Evolutionary conservation across 2,329 filamentous ascomycete species (phyloP).

Genomic region (Arthrobotrys megalospora): DNA sequence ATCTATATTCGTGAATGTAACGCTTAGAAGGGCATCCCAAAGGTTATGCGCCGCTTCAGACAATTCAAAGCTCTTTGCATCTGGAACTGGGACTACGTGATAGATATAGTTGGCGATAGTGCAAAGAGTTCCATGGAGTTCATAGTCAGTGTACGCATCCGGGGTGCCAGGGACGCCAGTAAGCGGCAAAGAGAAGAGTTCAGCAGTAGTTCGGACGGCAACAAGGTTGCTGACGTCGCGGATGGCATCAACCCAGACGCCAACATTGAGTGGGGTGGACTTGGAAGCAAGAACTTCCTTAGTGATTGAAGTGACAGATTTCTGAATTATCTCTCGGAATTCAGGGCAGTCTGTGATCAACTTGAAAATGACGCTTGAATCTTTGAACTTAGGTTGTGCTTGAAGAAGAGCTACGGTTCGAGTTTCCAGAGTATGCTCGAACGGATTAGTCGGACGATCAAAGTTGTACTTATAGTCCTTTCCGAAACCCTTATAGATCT

Average conservation of each 20-base stretch:
- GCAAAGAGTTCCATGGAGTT: constrained; percentile 50
- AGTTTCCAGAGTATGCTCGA: constrained; percentile 30
- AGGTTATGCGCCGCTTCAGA: constrained; percentile 53
- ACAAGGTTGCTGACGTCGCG: constrained; percentile 73
- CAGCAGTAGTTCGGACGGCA: constrained; percentile 72
- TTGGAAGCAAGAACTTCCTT: constrained; percentile 76
- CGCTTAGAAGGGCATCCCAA: constrained; percentile 48
- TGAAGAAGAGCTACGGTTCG: constrained; percentile 37
- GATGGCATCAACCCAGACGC: constrained; percentile 76
- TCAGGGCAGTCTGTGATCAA: constrained; percentile 38
- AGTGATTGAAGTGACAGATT: constrained; percentile 77
- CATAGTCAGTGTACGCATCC: constrained; percentile 56
- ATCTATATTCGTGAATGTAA: constrained; percentile 25
- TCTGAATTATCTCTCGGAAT: constrained; percentile 76
- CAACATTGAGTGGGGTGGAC: constrained; percentile 75
- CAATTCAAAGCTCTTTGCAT: constrained; percentile 53
- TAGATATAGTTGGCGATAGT: constrained; percentile 55
- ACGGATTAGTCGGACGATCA: constrained; percentile 66
- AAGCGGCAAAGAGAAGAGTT: constrained; percentile 73
- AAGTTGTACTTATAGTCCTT: constrained; percentile 80
- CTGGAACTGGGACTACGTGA: constrained; percentile 42
- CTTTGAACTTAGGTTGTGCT: neutral
- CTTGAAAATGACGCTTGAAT: constrained; percentile 25
- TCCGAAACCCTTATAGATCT: constrained; percentile 69
- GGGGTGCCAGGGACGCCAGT: constrained; percentile 66